Evolutionary conservation across 495 filamentous ascomycete species (phyloP).

Genomic region (Tetracladium setigerum): DNA sequence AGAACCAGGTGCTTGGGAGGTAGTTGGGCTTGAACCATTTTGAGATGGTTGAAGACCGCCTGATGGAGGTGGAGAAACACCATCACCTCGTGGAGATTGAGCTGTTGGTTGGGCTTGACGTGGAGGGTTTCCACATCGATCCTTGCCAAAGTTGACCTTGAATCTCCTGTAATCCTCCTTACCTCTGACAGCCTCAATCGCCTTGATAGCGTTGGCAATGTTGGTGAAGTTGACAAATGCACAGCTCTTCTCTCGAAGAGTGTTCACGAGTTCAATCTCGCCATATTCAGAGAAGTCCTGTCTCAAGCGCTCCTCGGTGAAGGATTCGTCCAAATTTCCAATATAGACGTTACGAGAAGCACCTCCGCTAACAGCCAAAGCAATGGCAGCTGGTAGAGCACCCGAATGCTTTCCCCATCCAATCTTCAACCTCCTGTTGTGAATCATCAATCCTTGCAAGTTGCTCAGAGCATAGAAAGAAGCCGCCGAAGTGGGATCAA

Average conservation of each 20-base stretch:
- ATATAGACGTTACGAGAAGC: conserved; percentile 97
- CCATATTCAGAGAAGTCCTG: conserved; percentile 98
- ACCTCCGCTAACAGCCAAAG: conserved; percentile 89
- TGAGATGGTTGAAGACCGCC: conserved; percentile 33
- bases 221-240: conserved; percentile 99
- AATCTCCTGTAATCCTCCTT: conserved; percentile 96
- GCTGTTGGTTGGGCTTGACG: conserved; percentile 62
- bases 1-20: conserved; percentile 20
- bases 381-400: conserved; percentile 92
- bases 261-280: conserved; percentile 96
- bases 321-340: conserved; percentile 93
- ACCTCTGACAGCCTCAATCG: conserved; percentile 89
- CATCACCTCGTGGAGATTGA: conserved; percentile 40
- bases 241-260: conserved; percentile 95
- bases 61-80: conserved; percentile 46
- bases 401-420: conserved; percentile 99
- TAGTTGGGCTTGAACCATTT: conserved; percentile 55
- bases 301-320: conserved; percentile 89
- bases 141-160: conserved; percentile 99
- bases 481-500: conserved; percentile 94
- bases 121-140: conserved; percentile 93
- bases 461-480: conserved; percentile 98
- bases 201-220: conserved; percentile 98
- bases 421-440: conserved; percentile 95
- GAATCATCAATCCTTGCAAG: conserved; percentile 96